Conservation (phyloP, 352 stramenopile genomes). For the Blastocystis hominis region DNA sequence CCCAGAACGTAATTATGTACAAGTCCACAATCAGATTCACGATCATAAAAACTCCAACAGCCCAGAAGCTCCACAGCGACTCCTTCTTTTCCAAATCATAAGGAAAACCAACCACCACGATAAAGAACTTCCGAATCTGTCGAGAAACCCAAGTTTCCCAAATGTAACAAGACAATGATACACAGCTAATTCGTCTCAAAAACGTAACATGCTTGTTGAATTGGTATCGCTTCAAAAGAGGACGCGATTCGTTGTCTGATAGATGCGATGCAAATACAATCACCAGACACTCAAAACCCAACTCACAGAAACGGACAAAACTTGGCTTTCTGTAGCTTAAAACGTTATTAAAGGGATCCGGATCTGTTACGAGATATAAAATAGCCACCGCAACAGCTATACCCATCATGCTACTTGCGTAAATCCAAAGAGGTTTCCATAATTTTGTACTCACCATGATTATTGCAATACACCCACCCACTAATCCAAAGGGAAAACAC, state of each 20-base stretch:
- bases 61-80: slow-evolving; percentile 31
- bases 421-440: slow-evolving; percentile 40
- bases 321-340: neutral
- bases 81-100: neutral
- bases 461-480: neutral
- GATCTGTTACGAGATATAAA: neutral
- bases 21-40: slow-evolving; percentile 12
- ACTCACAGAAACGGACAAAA: slow-evolving; percentile 28
- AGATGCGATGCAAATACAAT: neutral
- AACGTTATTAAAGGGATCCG: neutral
- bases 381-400: neutral
- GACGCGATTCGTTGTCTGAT: neutral
- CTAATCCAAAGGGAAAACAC: slow-evolving; percentile 15
- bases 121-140: neutral
- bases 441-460: slow-evolving; percentile 20
- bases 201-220: slow-evolving; percentile 32
- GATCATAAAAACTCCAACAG: slow-evolving; percentile 15
- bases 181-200: neutral
- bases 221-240: slow-evolving; percentile 2
- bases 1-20: slow-evolving; percentile 7
- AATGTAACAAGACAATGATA: slow-evolving; percentile 31
- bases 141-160: slow-evolving; percentile 15
- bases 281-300: neutral
- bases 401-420: neutral
- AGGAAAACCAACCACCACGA: slow-evolving; percentile 1